Percentiles rank a stretch among this genome's conserved stretches.
These are phyloP conservation scores for Thalassiosira hispida DNA, from an alignment of 352 stramenopile genomes.

Conservation along the genomic window DNA sequence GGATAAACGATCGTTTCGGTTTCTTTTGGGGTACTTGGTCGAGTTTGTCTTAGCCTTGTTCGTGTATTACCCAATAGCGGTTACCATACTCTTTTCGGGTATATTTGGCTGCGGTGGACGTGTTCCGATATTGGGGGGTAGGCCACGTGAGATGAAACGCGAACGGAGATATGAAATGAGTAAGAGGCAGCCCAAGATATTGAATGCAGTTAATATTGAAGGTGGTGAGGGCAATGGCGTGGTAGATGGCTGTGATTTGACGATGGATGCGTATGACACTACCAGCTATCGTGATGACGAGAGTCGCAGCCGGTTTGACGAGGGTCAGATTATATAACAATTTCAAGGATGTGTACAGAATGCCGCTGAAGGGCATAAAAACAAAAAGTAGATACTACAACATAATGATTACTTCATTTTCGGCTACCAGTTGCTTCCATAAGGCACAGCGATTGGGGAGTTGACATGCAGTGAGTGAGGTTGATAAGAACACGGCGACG, in stretches of 20 bases:
- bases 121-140: constrained; percentile 47
- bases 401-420: not conserved
- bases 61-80: constrained; percentile 49
- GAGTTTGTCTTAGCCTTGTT: constrained; percentile 53
- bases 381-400: not conserved
- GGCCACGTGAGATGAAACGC: constrained; percentile 48
- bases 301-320: constrained; percentile 20
- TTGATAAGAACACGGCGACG: too few species aligned
- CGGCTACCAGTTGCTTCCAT: too few species aligned
- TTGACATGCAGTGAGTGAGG: too few species aligned
- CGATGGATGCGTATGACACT: not conserved
- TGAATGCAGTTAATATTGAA: constrained; percentile 21
- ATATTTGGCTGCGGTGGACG: constrained; percentile 50
- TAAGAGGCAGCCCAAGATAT: constrained; percentile 34
- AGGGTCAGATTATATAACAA: constrained; percentile 42
- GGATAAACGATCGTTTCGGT: constrained; percentile 49
- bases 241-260: not conserved
- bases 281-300: constrained; percentile 3
- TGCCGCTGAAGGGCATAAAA: not conserved
- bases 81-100: constrained; percentile 56
- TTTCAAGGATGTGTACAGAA: not conserved
- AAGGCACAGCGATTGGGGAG: too few species aligned
- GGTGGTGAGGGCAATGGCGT: not conserved
- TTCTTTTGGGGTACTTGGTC: constrained; percentile 51
- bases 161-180: constrained; percentile 42